A percentile compares a stretch with the other conserved stretches of the same genome.
Evolutionary conservation across 345 rosid species (phyloP).

Genomic region (Lenwebbia sp.): DNA sequence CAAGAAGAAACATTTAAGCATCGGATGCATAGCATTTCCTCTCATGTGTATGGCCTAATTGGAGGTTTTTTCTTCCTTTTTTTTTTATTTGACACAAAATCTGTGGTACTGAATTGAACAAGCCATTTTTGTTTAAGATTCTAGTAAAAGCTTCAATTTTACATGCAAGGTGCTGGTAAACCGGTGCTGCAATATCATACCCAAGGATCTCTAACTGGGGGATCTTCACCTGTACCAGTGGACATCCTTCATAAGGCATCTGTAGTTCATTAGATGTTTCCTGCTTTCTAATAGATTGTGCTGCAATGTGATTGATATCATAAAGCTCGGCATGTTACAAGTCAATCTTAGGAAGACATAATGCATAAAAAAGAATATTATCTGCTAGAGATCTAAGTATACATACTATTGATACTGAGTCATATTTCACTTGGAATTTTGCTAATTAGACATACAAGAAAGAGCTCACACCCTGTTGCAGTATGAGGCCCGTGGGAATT

Average conservation of each 20-base stretch:
- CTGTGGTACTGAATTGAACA: neutral
- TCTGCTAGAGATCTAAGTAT: neutral
- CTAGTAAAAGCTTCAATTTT: neutral
- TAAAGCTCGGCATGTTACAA: neutral
- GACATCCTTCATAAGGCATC: neutral
- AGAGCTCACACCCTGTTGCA: neutral
- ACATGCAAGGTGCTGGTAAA: neutral
- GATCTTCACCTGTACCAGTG: neutral
- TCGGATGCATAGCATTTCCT: neutral
- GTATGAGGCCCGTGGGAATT: neutral
- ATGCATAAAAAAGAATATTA: neutral
- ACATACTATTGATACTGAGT: neutral
- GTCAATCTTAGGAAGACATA: neutral
- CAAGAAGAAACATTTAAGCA: neutral
- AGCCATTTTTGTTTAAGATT: neutral
- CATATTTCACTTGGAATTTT: neutral
- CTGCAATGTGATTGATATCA: neutral
- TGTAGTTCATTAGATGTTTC: neutral
- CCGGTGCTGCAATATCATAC: neutral
- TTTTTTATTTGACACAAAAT: neutral
- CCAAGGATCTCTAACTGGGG: neutral
- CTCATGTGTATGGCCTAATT: neutral
- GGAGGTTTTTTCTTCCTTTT: neutral
- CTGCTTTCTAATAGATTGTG: neutral
- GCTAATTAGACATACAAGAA: neutral